A percentile compares a stretch with the other conserved stretches of the same genome.
These are phyloP conservation scores for Retiboletus fuscus DNA, from an alignment of 1,284 basidiomycete species.

Conservation along the genomic window DNA sequence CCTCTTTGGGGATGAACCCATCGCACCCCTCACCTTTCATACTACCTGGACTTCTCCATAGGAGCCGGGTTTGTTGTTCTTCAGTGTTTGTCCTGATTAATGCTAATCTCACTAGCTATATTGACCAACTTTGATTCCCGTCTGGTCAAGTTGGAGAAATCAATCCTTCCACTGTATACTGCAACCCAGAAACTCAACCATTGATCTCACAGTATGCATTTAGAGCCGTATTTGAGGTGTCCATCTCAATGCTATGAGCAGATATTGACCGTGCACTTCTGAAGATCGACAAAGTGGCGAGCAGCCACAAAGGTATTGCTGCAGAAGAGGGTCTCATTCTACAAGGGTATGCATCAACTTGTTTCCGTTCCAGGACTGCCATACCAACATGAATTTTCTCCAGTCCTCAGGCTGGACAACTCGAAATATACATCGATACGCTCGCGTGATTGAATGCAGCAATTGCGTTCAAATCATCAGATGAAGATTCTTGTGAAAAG, in stretches of 20 bases:
- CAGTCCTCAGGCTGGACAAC: constrained; percentile 76
- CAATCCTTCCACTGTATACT: constrained; percentile 79
- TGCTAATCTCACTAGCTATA: constrained; percentile 64
- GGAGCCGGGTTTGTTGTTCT: no score
- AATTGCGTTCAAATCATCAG: constrained; percentile 79
- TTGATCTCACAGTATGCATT: constrained; percentile 70
- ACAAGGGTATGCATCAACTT: constrained; percentile 65
- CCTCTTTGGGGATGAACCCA: no score
- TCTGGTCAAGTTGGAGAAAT: constrained; percentile 82
- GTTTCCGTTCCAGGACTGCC: constrained; percentile 8
- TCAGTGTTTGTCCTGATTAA: constrained; percentile 7
- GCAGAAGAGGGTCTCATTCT: constrained; percentile 82
- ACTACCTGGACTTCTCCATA: no score
- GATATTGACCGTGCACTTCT: constrained; percentile 82
- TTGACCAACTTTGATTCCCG: constrained; percentile 83
- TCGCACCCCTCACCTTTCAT: no score
- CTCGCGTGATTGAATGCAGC: constrained; percentile 80
- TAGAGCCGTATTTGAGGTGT: not conserved
- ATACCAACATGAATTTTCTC: constrained; percentile 4
- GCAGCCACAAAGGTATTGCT: constrained; percentile 79
- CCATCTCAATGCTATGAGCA: constrained; percentile 47
- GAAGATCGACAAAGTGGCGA: constrained; percentile 82
- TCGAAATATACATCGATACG: constrained; percentile 74
- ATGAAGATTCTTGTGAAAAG: constrained; percentile 68
- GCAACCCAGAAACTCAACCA: constrained; percentile 80